Evolutionary conservation across 768 basidiomycete species (phyloP).

Genomic region (Podaxis sp.): DNA sequence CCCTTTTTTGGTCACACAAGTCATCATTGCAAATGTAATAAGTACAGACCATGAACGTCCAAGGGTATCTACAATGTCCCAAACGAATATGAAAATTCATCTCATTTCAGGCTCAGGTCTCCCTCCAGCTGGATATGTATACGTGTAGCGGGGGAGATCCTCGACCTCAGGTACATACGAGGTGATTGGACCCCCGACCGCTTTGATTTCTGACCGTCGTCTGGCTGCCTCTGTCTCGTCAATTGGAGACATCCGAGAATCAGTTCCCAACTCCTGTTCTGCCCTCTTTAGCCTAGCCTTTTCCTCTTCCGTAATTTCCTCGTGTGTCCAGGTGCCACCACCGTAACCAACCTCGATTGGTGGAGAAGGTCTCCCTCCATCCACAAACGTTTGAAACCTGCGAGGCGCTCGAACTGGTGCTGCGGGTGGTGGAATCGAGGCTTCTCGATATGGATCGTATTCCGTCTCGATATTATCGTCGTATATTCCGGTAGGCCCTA

Average conservation of each 20-base stretch:
- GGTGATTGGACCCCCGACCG: background rate
- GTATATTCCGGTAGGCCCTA: slow-evolving; percentile 24
- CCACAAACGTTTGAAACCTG: slow-evolving; percentile 12
- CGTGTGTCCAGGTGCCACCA: slow-evolving; percentile 36
- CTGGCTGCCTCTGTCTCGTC: slow-evolving; percentile 17
- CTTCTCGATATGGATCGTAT: slow-evolving; percentile 42
- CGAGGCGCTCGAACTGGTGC: slow-evolving; percentile 9
- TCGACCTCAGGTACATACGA: slow-evolving; percentile 1
- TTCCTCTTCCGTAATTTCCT: slow-evolving; percentile 32
- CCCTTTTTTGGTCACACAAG: slow-evolving; percentile 8
- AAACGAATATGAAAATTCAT: background rate
- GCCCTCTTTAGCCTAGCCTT: slow-evolving; percentile 26
- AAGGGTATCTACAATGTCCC: background rate
- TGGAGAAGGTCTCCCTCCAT: slow-evolving; percentile 17
- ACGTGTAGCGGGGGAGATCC: slow-evolving; percentile 9
- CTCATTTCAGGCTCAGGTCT: background rate
- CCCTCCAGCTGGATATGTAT: background rate
- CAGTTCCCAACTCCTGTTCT: slow-evolving; percentile 18
- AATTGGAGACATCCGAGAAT: background rate
- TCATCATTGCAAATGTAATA: background rate
- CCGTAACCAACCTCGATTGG: slow-evolving; percentile 33
- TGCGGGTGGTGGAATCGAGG: slow-evolving; percentile 15
- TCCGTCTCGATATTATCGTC: slow-evolving; percentile 24
- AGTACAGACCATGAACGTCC: background rate
- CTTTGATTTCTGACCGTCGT: slow-evolving; percentile 18